A percentile compares a stretch with the other conserved stretches of the same genome.
Conservation (phyloP, 176 grass and related monocot species). For the Oryza coarctata region DNA sequence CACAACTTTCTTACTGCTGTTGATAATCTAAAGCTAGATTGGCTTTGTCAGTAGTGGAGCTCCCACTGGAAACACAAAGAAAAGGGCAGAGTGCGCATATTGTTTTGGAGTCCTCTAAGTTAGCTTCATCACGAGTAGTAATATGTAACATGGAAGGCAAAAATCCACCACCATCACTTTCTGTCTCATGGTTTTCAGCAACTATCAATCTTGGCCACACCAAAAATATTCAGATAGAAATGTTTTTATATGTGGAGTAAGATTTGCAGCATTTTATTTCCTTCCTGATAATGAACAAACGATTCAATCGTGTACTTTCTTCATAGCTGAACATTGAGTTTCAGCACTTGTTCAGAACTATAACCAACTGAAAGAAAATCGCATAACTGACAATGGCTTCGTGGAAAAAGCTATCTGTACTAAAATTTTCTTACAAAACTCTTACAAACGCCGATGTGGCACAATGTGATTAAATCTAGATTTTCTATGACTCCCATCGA, state of each 20-base stretch:
- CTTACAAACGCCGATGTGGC: too few species aligned
- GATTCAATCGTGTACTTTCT: conserved; percentile 22
- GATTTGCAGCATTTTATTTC: neutral
- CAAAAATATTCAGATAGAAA: neutral
- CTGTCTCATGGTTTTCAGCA: conserved; percentile 7
- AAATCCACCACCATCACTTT: conserved; percentile 35
- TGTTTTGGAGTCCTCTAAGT: conserved; percentile 15
- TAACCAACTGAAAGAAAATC: neutral
- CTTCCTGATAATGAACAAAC: neutral
- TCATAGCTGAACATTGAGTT: conserved; percentile 6
- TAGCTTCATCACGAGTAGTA: neutral
- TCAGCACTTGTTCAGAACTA: conserved; percentile 6
- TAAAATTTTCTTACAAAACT: too few species aligned
- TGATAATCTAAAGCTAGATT: conserved; percentile 22
- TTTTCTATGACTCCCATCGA: neutral
- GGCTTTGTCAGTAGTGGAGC: conserved; percentile 44
- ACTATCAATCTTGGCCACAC: neutral
- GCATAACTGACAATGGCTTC: neutral
- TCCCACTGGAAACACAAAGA: conserved; percentile 31
- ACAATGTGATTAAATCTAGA: neutral
- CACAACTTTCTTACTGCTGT: conserved; percentile 8
- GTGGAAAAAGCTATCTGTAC: neutral
- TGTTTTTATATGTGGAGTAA: neutral
- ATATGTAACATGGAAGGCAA: conserved; percentile 16
- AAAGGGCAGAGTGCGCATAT: neutral